Conservation (phyloP, 1,284 basidiomycete species). For the Cerrena zonata region DNA sequence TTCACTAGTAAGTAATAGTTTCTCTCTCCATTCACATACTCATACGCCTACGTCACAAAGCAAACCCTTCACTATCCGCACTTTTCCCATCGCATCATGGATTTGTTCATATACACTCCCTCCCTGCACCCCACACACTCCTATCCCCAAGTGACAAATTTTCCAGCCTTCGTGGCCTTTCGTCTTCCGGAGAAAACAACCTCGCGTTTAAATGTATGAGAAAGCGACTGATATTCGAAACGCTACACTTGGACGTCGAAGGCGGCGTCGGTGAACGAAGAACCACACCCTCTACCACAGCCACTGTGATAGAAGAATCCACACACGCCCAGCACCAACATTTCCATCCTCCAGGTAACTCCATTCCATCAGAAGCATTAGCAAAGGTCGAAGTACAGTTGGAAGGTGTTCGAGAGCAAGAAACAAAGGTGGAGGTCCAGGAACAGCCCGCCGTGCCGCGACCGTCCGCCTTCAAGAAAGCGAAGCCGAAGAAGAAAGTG, state of each 20-base stretch:
- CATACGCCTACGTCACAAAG: constrained; percentile 30
- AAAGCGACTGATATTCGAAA: constrained; percentile 84
- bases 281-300: constrained; percentile 48
- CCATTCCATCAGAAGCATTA: constrained; percentile 16
- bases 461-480: constrained; percentile 30
- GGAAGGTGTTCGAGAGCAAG: constrained; percentile 8
- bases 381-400: constrained; percentile 23
- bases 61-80: constrained; percentile 57
- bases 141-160: constrained; percentile 70
- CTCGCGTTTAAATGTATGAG: constrained; percentile 90
- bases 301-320: constrained; percentile 21
- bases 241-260: constrained; percentile 87
- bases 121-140: constrained; percentile 67
- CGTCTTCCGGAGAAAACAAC: constrained; percentile 77
- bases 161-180: constrained; percentile 71
- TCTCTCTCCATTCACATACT: constrained; percentile 1
- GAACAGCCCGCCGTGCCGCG: constrained; percentile 10
- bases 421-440: constrained; percentile 8
- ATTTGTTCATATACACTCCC: constrained; percentile 65
- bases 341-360: constrained; percentile 10
- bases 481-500: constrained; percentile 61
- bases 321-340: constrained; percentile 7
- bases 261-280: constrained; percentile 84
- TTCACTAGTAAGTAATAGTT: constrained; percentile 62
- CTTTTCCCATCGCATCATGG: constrained; percentile 83